phyloP scores from a whole-genome alignment of 495 filamentous ascomycete genomes.

The Tuber brumale region DNA sequence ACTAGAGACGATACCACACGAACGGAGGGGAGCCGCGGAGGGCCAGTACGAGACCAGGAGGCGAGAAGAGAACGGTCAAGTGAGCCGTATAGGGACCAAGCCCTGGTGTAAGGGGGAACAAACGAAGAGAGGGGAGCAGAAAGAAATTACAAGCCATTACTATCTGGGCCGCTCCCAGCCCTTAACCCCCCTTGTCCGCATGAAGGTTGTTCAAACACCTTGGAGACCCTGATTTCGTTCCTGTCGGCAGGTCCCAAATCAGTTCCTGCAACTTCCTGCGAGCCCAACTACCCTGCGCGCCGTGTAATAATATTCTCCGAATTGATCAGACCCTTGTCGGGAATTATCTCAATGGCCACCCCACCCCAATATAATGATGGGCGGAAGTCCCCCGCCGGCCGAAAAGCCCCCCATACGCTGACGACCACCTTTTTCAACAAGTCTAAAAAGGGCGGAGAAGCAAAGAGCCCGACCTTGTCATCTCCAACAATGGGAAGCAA shows the following conservation, averaged over 20 bases:
- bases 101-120: background rate
- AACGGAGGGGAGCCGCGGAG: background rate
- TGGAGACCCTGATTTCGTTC: conserved; percentile 36
- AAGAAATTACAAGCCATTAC: background rate
- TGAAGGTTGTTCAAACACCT: conserved; percentile 31
- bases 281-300: conserved; percentile 20
- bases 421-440: conserved; percentile 39
- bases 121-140: background rate
- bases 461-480: conserved; percentile 35
- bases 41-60: background rate
- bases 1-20: background rate
- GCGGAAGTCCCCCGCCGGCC: conserved; percentile 33
- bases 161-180: background rate
- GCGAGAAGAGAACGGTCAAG: background rate
- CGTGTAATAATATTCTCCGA: conserved; percentile 28
- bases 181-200: conserved; percentile 20
- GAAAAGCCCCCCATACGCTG: conserved; percentile 37
- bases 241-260: conserved; percentile 30
- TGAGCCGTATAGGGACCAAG: background rate
- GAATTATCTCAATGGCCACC: conserved; percentile 33
- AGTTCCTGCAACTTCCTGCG: conserved; percentile 23
- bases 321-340: conserved; percentile 24
- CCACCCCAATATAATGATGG: conserved; percentile 35
- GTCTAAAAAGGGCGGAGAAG: conserved; percentile 34
- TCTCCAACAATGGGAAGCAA: conserved; percentile 31